Evolutionary conservation across 1,139 yeast species (phyloP).

Genomic region (Blastobotrys apis): DNA sequence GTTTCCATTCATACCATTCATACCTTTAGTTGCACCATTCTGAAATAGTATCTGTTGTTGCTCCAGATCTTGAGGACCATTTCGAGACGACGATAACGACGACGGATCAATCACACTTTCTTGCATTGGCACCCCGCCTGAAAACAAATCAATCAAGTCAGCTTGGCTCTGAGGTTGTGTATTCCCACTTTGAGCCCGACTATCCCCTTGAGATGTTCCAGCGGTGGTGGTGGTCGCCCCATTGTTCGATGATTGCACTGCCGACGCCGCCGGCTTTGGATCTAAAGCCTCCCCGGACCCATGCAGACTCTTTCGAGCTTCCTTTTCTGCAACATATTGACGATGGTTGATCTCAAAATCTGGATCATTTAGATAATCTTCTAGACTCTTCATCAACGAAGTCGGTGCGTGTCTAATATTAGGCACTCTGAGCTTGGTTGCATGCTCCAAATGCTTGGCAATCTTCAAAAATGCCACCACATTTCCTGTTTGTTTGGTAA

Average conservation of each 20-base stretch:
- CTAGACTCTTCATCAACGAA: slow-evolving; percentile 77
- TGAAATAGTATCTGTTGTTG: slow-evolving; percentile 6
- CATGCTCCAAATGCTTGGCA: slow-evolving; percentile 82
- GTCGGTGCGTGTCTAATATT: slow-evolving; percentile 97
- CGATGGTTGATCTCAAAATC: slow-evolving; percentile 74
- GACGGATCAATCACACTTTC: slow-evolving; percentile 9
- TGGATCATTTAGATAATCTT: slow-evolving; percentile 84
- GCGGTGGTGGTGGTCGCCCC: neutral
- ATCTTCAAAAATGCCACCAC: slow-evolving; percentile 83
- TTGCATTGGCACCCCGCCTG: slow-evolving; percentile 16
- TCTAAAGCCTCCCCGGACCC: slow-evolving; percentile 10
- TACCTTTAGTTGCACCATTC: slow-evolving; percentile 7
- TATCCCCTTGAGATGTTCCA: neutral
- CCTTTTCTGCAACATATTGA: slow-evolving; percentile 68
- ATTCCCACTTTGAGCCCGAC: neutral
- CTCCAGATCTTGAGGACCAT: neutral
- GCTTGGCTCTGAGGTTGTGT: neutral
- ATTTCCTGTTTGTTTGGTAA: slow-evolving; percentile 80
- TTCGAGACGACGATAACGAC: slow-evolving; percentile 1
- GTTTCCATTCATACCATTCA: slow-evolving; percentile 3
- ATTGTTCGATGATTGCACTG: neutral
- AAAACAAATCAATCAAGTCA: slow-evolving; percentile 15
- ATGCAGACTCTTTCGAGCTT: slow-evolving; percentile 31
- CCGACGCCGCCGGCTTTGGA: slow-evolving; percentile 1
- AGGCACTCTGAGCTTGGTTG: slow-evolving; percentile 88